A percentile compares a stretch with the other conserved stretches of the same genome.
Conservation (phyloP, 1,284 basidiomycete genomes). For the Pholiota adiposa region DNA sequence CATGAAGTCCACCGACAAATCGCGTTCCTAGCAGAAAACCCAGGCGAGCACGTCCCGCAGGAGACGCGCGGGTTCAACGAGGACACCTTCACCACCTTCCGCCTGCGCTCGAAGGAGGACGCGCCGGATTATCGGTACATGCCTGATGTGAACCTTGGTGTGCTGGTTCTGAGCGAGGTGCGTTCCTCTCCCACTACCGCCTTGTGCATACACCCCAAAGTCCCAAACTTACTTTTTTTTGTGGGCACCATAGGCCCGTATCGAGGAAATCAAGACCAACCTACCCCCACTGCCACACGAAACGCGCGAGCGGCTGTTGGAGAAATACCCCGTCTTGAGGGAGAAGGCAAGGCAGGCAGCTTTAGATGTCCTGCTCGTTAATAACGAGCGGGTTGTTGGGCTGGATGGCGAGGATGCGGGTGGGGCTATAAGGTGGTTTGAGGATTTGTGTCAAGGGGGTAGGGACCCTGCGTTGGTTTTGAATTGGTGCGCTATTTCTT, state of each 20-base stretch:
- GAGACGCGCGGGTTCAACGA: conserved; percentile 95
- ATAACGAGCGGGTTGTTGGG: conserved; percentile 62
- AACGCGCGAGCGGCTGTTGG: conserved; percentile 62
- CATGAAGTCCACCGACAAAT: conserved; percentile 80
- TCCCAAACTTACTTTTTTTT: not conserved
- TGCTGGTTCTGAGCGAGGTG: conserved; percentile 70
- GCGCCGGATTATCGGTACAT: conserved; percentile 97
- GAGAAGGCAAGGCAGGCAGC: conserved; percentile 53
- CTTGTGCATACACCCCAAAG: not conserved
- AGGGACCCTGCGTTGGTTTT: conserved; percentile 72
- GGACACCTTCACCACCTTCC: conserved; percentile 79
- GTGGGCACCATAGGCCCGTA: conserved; percentile 51
- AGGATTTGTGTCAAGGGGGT: conserved; percentile 52
- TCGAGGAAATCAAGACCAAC: conserved; percentile 53
- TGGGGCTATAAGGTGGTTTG: conserved; percentile 76
- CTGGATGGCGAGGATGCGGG: conserved; percentile 57
- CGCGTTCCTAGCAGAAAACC: conserved; percentile 48
- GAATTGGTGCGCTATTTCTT: conserved; percentile 71
- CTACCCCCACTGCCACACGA: conserved; percentile 84
- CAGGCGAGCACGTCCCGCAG: conserved; percentile 57
- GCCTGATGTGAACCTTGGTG: conserved; percentile 95
- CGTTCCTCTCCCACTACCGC: too few relatives aligned
- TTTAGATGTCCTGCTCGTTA: conserved; percentile 78
- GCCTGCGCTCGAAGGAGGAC: conserved; percentile 89
- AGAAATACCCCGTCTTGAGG: conserved; percentile 44